A percentile compares a stretch with the other conserved stretches of the same genome.
These are phyloP conservation scores for Cicer arietinum DNA, from an alignment of 306 rosid genomes.

Conservation along the genomic window DNA sequence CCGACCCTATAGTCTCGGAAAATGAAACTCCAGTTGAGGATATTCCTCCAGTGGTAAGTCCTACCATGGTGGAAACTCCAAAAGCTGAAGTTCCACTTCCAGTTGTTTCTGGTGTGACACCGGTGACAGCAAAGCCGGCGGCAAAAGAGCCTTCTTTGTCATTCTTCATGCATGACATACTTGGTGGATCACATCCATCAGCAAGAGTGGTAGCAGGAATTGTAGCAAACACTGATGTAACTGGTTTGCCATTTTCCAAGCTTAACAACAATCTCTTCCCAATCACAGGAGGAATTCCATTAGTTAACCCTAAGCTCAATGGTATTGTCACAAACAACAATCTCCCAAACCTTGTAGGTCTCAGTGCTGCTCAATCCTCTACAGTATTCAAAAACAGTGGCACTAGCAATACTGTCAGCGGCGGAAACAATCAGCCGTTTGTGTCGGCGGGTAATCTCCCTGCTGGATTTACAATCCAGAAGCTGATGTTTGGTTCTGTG, in stretches of 20 bases:
- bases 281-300: conserved; percentile 70
- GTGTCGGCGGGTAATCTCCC: conserved; percentile 83
- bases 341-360: conserved; percentile 70
- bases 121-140: neutral
- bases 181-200: conserved; percentile 77
- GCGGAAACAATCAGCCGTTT: conserved; percentile 61
- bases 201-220: conserved; percentile 82
- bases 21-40: conserved; percentile 39
- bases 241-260: conserved; percentile 70
- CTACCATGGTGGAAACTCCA: conserved; percentile 24
- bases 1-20: conserved; percentile 40
- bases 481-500: conserved; percentile 79
- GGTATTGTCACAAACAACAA: conserved; percentile 71
- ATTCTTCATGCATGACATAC: conserved; percentile 82
- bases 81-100: conserved; percentile 36
- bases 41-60: conserved; percentile 27
- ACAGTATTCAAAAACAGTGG: conserved; percentile 71
- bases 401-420: conserved; percentile 58
- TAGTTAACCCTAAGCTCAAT: conserved; percentile 60
- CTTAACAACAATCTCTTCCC: conserved; percentile 82
- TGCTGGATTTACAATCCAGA: conserved; percentile 64
- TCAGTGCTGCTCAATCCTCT: conserved; percentile 62
- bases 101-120: conserved; percentile 30
- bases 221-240: conserved; percentile 60
- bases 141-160: conserved; percentile 51